Evolutionary conservation across 768 basidiomycete genomes (phyloP), one percentile per base, ranked within the genome.

Genomic region (Saitozyma podzolica): DNA sequence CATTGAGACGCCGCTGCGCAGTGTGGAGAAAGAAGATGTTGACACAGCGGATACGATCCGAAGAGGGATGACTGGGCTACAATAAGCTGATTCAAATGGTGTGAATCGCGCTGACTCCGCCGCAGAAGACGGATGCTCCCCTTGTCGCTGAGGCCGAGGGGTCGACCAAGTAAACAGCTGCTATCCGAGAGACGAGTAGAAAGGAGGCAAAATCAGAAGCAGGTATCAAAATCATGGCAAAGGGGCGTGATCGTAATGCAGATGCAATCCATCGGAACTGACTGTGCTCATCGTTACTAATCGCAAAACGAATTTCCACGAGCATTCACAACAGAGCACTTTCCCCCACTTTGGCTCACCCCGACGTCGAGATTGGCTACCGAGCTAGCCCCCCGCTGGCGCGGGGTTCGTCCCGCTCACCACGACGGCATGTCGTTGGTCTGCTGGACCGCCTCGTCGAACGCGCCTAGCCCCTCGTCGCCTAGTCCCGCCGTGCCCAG

Each of bases 361-460:
- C 29, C 29, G 2, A 29, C 29, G 29, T 29, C 29, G 29, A 29
- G 13, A 48, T 14, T 48, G 47, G 13, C 47, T 48, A 6, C 13
- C 17, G 47, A 14, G 13, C 13, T 48, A 17, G 13, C 17, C 14
- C 2, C 17, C 14, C 47, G 14, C 14, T 48, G 6, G 47, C 47
- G 13, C 13, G 29, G 29, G 29, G 29, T 29, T 29, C 29, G 29
- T 29, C 5, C 29, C 29, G 29, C 29, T 29, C 53, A 72, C 70
- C 67, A 66, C 14, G 58, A 13, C 16, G 51, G 16, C 9, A 64
- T 41, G 17, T 68, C 65, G 17, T 68, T 59, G 39, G 68, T 70
- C 54, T 75, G 68, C 48, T 58, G 58, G 40, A 75, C 57, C 13
- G 74, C 74, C 42, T 75, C 64, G 41, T 72, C 71, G 53, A 75